A percentile compares a stretch with the other conserved stretches of the same genome.
phyloP scores from a whole-genome alignment of 805 yeast species.

The Metschnikowia kofuensis region DNA sequence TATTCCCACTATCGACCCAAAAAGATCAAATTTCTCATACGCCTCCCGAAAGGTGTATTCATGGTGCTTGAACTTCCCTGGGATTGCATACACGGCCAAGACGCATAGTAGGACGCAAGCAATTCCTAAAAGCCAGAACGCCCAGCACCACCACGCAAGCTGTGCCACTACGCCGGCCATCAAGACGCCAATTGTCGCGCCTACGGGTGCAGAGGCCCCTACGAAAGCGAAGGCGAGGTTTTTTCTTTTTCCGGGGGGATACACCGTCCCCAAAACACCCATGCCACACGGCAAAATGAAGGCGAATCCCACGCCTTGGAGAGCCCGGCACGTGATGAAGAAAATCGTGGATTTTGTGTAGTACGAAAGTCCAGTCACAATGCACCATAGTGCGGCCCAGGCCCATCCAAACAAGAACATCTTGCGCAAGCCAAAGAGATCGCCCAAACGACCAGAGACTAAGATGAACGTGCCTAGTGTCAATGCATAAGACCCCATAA shows the following conservation, averaged over 20 bases:
- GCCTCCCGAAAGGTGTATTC: constrained; percentile 14
- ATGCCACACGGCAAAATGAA: constrained; percentile 57
- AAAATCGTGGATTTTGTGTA: constrained; percentile 49
- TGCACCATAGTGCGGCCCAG: constrained; percentile 55
- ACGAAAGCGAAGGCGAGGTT: constrained; percentile 52
- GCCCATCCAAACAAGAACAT: constrained; percentile 54
- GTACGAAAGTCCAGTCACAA: constrained; percentile 56
- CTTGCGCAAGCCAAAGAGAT: constrained; percentile 60
- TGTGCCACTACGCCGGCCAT: constrained; percentile 49
- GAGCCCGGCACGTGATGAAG: constrained; percentile 53
- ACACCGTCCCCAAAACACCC: constrained; percentile 50
- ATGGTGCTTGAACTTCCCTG: constrained; percentile 21
- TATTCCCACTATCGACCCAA: constrained; percentile 58
- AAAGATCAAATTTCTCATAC: constrained; percentile 16
- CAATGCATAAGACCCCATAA: constrained; percentile 66
- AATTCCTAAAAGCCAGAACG: constrained; percentile 48
- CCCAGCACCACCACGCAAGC: constrained; percentile 59
- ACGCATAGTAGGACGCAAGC: constrained; percentile 30
- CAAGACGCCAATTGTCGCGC: constrained; percentile 54
- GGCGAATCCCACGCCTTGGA: constrained; percentile 66
- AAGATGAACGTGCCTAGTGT: constrained; percentile 73
- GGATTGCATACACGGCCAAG: constrained; percentile 37
- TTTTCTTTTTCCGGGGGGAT: constrained; percentile 43
- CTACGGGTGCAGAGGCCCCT: constrained; percentile 63
- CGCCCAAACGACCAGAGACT: constrained; percentile 69